phyloP scores from a whole-genome alignment of 768 basidiomycete species.

The Dendrothele bispora region DNA sequence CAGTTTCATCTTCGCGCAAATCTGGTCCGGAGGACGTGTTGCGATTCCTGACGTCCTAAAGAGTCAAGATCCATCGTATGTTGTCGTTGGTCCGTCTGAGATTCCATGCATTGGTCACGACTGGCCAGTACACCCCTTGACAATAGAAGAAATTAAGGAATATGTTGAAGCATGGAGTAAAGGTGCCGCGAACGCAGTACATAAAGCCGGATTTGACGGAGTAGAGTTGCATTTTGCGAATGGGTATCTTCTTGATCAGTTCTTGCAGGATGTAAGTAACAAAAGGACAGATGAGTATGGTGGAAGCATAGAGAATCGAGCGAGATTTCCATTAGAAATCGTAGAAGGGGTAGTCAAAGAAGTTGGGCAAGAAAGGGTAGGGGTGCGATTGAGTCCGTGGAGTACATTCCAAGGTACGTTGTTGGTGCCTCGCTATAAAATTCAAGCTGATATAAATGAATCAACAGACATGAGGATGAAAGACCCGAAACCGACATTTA shows the following conservation, averaged over 20 bases:
- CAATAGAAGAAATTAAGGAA: conserved; percentile 38
- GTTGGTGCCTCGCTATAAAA: background rate
- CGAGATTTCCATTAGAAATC: conserved; percentile 48
- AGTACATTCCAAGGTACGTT: conserved; percentile 28
- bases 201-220: conserved; percentile 56
- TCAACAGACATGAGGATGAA: conserved; percentile 32
- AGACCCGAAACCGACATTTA: conserved; percentile 37
- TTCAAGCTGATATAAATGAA: background rate
- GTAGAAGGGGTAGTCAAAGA: conserved; percentile 41
- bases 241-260: conserved; percentile 46
- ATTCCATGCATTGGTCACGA: conserved; percentile 12
- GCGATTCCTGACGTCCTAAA: conserved; percentile 19
- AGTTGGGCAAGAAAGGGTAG: conserved; percentile 44
- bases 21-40: conserved; percentile 49
- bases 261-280: conserved; percentile 43
- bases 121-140: conserved; percentile 36
- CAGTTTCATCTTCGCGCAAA: conserved; percentile 42
- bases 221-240: conserved; percentile 28
- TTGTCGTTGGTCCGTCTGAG: conserved; percentile 24
- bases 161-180: conserved; percentile 39
- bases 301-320: conserved; percentile 50
- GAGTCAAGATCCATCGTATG: conserved; percentile 18
- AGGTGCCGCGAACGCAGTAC: conserved; percentile 44
- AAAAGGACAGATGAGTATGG: conserved; percentile 55
- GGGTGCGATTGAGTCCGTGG: conserved; percentile 46